A percentile compares a stretch with the other conserved stretches of the same genome.
Evolutionary conservation across 345 rosid genomes (phyloP).

Genomic region (Pistacia integerrima): DNA sequence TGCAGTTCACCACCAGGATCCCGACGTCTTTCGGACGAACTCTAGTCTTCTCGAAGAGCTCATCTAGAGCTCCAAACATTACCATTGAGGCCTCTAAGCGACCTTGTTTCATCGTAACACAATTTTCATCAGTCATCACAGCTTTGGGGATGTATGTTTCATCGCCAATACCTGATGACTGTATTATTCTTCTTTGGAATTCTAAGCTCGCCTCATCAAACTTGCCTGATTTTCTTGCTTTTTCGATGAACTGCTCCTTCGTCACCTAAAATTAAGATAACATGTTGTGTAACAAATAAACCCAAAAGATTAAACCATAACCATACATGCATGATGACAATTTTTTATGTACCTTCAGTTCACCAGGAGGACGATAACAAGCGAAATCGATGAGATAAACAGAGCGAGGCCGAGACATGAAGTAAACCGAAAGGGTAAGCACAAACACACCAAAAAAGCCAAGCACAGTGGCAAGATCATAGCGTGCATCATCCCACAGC

Average conservation of each 20-base stretch:
- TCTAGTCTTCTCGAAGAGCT: constrained; percentile 76
- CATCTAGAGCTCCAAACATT: constrained; percentile 88
- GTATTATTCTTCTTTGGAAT: constrained; percentile 68
- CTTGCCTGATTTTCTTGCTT: constrained; percentile 60
- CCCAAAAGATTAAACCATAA: no score
- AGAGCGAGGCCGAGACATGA: constrained; percentile 85
- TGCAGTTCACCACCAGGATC: constrained; percentile 89
- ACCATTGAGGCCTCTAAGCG: constrained; percentile 76
- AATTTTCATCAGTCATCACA: constrained; percentile 50
- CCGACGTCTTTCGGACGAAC: constrained; percentile 88
- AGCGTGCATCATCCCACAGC: constrained; percentile 72
- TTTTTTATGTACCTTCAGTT: constrained; percentile 62
- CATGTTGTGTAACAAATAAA: no score
- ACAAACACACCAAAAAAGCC: constrained; percentile 63
- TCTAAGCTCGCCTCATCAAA: constrained; percentile 60
- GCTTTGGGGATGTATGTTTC: constrained; percentile 79
- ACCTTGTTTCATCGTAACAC: constrained; percentile 86
- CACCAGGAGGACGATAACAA: constrained; percentile 73
- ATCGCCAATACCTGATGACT: constrained; percentile 83
- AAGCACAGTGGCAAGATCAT: constrained; percentile 76
- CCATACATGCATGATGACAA: not conserved
- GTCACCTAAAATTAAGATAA: constrained; percentile 50
- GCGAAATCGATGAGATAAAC: constrained; percentile 86
- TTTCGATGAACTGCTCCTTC: constrained; percentile 65
- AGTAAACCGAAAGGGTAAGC: constrained; percentile 72